Evolutionary conservation across 2,329 filamentous ascomycete species (phyloP), one percentile per base, ranked within the genome.

Genomic region (Parascedosporium putredinis): DNA sequence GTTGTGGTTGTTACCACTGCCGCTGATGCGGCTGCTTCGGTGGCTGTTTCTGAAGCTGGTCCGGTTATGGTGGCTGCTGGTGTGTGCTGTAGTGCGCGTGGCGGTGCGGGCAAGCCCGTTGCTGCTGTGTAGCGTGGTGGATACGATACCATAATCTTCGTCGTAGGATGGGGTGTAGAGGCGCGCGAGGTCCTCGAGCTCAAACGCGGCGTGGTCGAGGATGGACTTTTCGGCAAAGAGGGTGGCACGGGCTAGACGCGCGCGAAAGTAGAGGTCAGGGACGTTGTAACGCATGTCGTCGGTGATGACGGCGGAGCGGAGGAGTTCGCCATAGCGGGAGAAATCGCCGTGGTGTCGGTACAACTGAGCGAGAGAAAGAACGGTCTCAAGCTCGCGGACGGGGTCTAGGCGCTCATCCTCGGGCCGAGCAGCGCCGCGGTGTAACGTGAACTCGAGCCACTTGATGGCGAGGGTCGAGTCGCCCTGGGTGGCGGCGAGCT

Each of bases 401-500:
- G 47, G 20, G 25, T 49, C 47, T n/a, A 5, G 43, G 34, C 20
- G 42, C 24, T 27, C 12, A 43, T 2, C 23, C 23, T 27, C n/a
- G 18, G 36, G 36, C 10, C n/a, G 36, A 18, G 36, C 36, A 4
- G 16, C 5, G 36, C 22, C 22, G 36, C 36, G 25, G 25, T 16
- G 18, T 2, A 50, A 27, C 18, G 38, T 31, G 16, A 44, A 29
- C 27, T 50, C 47, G 18, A 45, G 20, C 25, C 29, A 50, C 3
- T 16, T 16, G 7, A 34, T 23, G 16, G 47, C 47, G n/a, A 23
- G 25, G 10, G 27, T 18, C 12, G 24, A 20, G 47, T 33, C 27
- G 12, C 47, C 47, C 10, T 50, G 47, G 16, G 47, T 22, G 3
- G 40, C 25, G 40, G 25, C 42, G 16, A 50, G 40, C 16, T 50